Conservation (phyloP, 495 filamentous ascomycete genomes). For the Tuber brumale region DNA sequence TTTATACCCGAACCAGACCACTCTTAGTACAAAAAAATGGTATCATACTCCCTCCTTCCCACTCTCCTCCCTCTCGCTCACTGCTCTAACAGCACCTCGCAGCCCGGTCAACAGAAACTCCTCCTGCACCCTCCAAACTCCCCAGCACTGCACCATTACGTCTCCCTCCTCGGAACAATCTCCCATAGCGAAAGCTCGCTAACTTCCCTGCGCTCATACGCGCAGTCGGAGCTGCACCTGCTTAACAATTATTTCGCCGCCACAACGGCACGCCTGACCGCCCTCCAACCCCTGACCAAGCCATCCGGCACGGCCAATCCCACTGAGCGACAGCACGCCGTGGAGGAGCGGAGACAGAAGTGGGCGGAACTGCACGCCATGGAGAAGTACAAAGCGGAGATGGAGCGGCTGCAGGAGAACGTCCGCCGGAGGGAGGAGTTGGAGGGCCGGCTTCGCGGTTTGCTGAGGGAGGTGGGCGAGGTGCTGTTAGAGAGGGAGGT, state of each 20-base stretch:
- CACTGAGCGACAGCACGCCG: constrained; percentile 8
- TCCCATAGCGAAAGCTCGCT: constrained; percentile 19
- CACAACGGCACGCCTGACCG: not conserved
- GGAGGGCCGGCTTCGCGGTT: constrained; percentile 20
- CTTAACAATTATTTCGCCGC: constrained; percentile 23
- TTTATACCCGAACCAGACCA: not conserved
- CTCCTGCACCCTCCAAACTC: not conserved
- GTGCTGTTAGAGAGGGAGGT: constrained; percentile 28
- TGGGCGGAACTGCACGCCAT: constrained; percentile 35
- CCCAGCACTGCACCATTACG: constrained; percentile 18
- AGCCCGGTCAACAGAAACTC: not conserved
- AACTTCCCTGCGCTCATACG: constrained; percentile 20
- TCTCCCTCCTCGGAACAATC: constrained; percentile 27
- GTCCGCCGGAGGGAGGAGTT: constrained; percentile 29
- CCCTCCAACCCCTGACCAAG: constrained; percentile 16
- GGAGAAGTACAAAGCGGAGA: constrained; percentile 20
- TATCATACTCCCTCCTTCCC: not conserved
- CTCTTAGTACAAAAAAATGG: not conserved
- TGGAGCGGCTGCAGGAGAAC: constrained; percentile 28
- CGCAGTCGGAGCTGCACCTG: constrained; percentile 26
- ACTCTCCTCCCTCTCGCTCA: not conserved
- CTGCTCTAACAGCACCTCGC: not conserved
- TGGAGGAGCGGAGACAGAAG: constrained; percentile 19
- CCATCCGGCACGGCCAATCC: constrained; percentile 5
- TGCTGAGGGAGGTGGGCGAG: constrained; percentile 32